A percentile compares a stretch with the other conserved stretches of the same genome.
phyloP scores from a whole-genome alignment of 371 early-diverging fungal genomes.

The Mortierella sp. region DNA sequence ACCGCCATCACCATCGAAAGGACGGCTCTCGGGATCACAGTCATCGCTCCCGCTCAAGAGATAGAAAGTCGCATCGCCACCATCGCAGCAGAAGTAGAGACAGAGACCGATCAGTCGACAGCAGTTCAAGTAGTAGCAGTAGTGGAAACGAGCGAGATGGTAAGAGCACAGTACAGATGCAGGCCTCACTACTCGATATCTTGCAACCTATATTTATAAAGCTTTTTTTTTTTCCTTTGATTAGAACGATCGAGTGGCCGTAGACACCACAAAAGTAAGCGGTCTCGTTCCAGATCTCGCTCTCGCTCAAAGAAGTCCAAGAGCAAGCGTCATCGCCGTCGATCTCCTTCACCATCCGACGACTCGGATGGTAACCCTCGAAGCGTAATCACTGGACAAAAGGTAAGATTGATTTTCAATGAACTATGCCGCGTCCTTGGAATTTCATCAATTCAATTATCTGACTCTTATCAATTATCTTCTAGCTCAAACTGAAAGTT shows the following conservation, averaged over 20 bases:
- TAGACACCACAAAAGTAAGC: conserved; percentile 35
- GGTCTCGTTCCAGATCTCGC: conserved; percentile 51
- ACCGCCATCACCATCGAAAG: conserved; percentile 6
- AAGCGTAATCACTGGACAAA: conserved; percentile 50
- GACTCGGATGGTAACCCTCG: conserved; percentile 47
- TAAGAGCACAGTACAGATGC: not conserved
- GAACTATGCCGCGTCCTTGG: not conserved
- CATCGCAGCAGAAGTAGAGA: conserved; percentile 29
- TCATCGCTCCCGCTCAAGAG: conserved; percentile 20
- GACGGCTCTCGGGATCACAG: conserved; percentile 20
- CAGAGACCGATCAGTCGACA: conserved; percentile 30
- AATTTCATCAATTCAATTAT: not conserved
- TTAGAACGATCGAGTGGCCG: conserved; percentile 34
- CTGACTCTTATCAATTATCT: not conserved
- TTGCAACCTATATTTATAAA: not conserved
- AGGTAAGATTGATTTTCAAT: conserved; percentile 10
- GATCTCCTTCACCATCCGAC: conserved; percentile 36
- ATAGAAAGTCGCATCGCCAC: conserved; percentile 19
- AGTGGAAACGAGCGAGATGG: conserved; percentile 24
- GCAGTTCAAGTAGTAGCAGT: conserved; percentile 11
- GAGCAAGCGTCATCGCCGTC: conserved; percentile 45
- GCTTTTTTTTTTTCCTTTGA: not conserved
- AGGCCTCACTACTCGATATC: not conserved
- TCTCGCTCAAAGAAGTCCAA: conserved; percentile 45
- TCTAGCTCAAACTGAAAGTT: conserved; percentile 47